phyloP scores from a whole-genome alignment of 257 asterid genomes.

The Craterostigma plantagineum region DNA sequence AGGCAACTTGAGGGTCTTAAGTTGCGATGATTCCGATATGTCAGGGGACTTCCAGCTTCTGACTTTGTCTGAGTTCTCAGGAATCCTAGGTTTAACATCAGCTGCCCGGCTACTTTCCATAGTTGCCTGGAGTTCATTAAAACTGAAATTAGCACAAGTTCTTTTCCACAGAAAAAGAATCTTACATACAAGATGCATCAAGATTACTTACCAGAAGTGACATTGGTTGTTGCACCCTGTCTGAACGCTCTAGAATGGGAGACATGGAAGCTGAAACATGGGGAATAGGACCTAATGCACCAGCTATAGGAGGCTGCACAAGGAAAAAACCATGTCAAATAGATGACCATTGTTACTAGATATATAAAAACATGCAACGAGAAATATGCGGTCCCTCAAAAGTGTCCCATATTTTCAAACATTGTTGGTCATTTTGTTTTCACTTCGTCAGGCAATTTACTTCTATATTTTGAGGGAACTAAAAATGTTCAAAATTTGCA shows the following conservation, averaged over 20 bases:
- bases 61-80: constrained; percentile 41
- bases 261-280: constrained; percentile 41
- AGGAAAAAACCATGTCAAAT: not conserved
- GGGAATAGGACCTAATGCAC: constrained; percentile 54
- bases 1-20: constrained; percentile 70
- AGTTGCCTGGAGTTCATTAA: constrained; percentile 34
- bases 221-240: constrained; percentile 66
- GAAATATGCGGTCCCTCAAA: too few relatives aligned
- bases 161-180: constrained; percentile 4
- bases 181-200: constrained; percentile 3
- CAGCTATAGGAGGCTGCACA: constrained; percentile 55
- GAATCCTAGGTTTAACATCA: constrained; percentile 76
- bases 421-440: too few relatives aligned
- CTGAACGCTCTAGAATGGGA: constrained; percentile 58
- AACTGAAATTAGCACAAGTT: constrained; percentile 15
- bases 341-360: too few relatives aligned
- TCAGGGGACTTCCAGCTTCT: constrained; percentile 87
- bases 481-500: too few relatives aligned
- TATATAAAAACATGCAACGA: too few relatives aligned
- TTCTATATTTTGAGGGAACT: too few relatives aligned
- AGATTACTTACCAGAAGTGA: constrained; percentile 50
- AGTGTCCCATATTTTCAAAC: too few relatives aligned
- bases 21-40: constrained; percentile 64
- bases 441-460: too few relatives aligned
- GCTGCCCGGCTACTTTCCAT: too few relatives aligned